These are phyloP conservation scores for Termitomyces sp. DNA, from an alignment of 1,284 basidiomycete genomes.

Conservation along the genomic window DNA sequence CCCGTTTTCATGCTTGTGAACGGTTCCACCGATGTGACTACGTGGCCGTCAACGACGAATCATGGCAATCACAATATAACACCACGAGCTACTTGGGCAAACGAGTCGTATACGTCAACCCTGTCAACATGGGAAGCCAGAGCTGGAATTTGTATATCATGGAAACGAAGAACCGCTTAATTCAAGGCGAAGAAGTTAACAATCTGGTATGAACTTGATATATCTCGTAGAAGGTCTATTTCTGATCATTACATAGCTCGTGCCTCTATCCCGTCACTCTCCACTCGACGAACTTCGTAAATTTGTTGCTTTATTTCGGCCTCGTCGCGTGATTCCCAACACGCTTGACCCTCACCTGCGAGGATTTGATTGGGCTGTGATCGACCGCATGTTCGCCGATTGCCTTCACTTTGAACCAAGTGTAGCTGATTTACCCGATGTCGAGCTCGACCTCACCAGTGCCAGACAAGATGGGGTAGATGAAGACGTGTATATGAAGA, in stretches of 20 bases:
- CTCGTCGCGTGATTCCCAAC: slow-evolving; percentile 72
- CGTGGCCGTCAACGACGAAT: slow-evolving; percentile 42
- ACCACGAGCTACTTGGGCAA: slow-evolving; percentile 38
- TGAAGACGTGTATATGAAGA: slow-evolving; percentile 49
- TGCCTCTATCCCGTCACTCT: slow-evolving; percentile 83
- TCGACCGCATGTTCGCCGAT: slow-evolving; percentile 61
- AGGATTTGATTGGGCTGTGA: slow-evolving; percentile 66
- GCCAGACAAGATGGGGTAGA: slow-evolving; percentile 23
- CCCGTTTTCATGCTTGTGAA: slow-evolving; percentile 91
- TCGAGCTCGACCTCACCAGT: slow-evolving; percentile 9
- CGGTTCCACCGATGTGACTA: slow-evolving; percentile 69
- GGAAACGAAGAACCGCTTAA: slow-evolving; percentile 40
- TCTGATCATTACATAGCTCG: slow-evolving; percentile 44
- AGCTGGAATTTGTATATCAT: slow-evolving; percentile 61
- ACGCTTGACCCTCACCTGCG: slow-evolving; percentile 59
- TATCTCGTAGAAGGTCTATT: not conserved
- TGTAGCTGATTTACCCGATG: not conserved
- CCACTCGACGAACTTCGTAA: slow-evolving; percentile 77
- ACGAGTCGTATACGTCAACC: slow-evolving; percentile 73
- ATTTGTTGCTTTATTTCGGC: slow-evolving; percentile 78
- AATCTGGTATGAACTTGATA: slow-evolving; percentile 45
- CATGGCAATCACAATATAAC: slow-evolving; percentile 19
- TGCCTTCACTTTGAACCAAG: slow-evolving; percentile 34
- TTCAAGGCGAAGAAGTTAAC: slow-evolving; percentile 42
- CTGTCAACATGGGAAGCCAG: slow-evolving; percentile 54